A percentile compares a stretch with the other conserved stretches of the same genome.
These are phyloP conservation scores for Colletotrichum simmondsii DNA, from an alignment of 2,329 filamentous ascomycete genomes.

Conservation along the genomic window DNA sequence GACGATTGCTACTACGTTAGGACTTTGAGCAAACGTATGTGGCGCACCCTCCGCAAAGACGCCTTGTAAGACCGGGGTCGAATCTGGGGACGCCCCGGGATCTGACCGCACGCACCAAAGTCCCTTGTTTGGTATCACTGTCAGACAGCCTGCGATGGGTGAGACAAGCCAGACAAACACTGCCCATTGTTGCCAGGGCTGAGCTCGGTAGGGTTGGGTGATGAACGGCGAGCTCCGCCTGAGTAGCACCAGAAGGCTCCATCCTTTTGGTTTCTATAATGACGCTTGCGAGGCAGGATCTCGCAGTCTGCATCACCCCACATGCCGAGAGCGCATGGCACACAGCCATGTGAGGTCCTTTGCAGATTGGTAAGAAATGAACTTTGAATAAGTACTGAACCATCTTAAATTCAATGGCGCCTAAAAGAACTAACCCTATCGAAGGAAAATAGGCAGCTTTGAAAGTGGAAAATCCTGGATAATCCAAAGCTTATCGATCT, in stretches of 20 bases:
- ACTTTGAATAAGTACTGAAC: no score
- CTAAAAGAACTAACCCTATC: neutral
- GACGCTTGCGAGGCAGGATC: neutral
- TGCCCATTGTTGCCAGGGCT: neutral
- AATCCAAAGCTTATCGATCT: neutral
- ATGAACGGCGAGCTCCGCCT: neutral
- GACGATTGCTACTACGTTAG: slow-evolving; percentile 20
- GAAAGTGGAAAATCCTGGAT: neutral
- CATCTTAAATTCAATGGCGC: accelerated
- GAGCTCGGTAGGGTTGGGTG: neutral
- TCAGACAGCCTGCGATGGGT: neutral
- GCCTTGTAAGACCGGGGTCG: neutral
- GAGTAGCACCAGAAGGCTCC: neutral
- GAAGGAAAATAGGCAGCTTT: neutral
- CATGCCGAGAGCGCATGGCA: neutral
- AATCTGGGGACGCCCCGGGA: neutral
- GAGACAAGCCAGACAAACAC: neutral
- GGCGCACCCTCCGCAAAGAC: slow-evolving; percentile 2
- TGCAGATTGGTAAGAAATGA: neutral
- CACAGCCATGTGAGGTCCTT: neutral
- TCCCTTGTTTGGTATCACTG: neutral
- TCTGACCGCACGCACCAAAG: neutral
- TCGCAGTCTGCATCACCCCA: neutral
- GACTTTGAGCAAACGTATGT: slow-evolving; percentile 1
- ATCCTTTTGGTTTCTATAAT: neutral